phyloP scores from a whole-genome alignment of 1,139 yeast species.

The Scheffersomyces quercinus region DNA sequence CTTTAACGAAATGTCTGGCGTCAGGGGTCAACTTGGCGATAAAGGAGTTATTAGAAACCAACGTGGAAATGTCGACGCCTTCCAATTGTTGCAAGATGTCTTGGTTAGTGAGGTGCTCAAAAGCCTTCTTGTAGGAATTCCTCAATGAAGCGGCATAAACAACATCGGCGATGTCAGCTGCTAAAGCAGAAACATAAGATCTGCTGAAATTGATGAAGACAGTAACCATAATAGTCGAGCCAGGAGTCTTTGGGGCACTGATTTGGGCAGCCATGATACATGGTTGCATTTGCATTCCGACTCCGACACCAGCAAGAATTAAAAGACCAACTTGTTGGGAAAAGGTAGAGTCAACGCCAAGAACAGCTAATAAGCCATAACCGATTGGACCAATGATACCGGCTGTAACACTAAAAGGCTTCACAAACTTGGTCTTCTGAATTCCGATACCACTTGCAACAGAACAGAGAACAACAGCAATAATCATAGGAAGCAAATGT shows the following conservation, averaged over 20 bases:
- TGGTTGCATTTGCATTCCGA: slow-evolving; percentile 34
- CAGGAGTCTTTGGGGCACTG: slow-evolving; percentile 37
- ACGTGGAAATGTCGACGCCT: not conserved
- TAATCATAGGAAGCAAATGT: slow-evolving; percentile 36
- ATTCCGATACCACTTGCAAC: slow-evolving; percentile 29
- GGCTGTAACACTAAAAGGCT: slow-evolving; percentile 30
- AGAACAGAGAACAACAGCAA: slow-evolving; percentile 35
- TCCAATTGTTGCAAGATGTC: slow-evolving; percentile 14
- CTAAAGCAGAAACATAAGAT: slow-evolving; percentile 32
- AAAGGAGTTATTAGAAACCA: slow-evolving; percentile 6
- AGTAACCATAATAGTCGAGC: slow-evolving; percentile 39
- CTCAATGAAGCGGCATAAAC: slow-evolving; percentile 32
- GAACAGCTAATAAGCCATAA: slow-evolving; percentile 32
- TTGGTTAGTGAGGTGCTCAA: slow-evolving; percentile 37
- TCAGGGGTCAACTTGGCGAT: slow-evolving; percentile 16
- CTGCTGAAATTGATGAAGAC: slow-evolving; percentile 32
- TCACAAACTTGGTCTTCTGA: slow-evolving; percentile 30
- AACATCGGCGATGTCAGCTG: slow-evolving; percentile 35
- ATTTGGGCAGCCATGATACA: slow-evolving; percentile 31
- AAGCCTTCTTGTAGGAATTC: slow-evolving; percentile 18
- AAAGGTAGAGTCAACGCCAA: slow-evolving; percentile 30
- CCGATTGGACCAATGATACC: slow-evolving; percentile 32
- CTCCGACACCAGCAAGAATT: slow-evolving; percentile 31
- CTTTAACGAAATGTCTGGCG: slow-evolving; percentile 21
- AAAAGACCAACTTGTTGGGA: slow-evolving; percentile 35